phyloP scores from a whole-genome alignment of 139 green algal genomes.

The Asterochloris erici region DNA sequence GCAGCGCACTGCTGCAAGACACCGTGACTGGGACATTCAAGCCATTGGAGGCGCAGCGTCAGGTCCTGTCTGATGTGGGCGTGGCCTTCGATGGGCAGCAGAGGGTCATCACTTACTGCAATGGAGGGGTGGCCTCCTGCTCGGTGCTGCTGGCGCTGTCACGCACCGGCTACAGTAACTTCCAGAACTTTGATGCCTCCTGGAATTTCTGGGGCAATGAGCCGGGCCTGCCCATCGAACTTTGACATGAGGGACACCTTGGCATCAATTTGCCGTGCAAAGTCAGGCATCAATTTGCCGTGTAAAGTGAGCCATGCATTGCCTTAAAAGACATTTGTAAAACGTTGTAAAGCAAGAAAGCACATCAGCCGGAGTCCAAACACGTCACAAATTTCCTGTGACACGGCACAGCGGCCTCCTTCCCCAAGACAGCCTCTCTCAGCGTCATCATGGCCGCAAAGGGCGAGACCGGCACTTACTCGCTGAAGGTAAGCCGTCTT shows the following conservation, averaged over 20 bases:
- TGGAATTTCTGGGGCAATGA: constrained; percentile 18
- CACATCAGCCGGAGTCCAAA: too few relatives aligned
- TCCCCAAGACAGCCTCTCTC: too few relatives aligned
- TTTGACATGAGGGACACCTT: too few relatives aligned
- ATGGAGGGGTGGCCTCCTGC: constrained; percentile 14
- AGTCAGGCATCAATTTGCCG: too few relatives aligned
- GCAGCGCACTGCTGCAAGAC: background rate
- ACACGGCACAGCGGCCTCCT: too few relatives aligned
- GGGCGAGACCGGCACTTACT: constrained; percentile 10
- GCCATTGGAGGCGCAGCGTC: constrained; percentile 1
- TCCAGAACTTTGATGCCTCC: constrained; percentile 8
- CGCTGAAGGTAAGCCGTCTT: background rate
- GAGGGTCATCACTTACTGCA: constrained; percentile 11
- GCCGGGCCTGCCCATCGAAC: background rate
- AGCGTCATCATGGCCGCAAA: background rate
- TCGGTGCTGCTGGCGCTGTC: background rate
- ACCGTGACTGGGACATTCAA: background rate
- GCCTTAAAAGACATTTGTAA: too few relatives aligned
- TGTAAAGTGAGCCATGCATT: too few relatives aligned
- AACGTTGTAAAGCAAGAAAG: too few relatives aligned
- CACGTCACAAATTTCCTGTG: too few relatives aligned
- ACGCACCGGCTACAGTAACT: background rate
- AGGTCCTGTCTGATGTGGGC: constrained; percentile 4
- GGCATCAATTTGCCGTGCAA: too few relatives aligned
- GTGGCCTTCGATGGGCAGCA: background rate